Evolutionary conservation across 139 green algal species (phyloP).

Genomic region (Raphidocelis subcapitata): DNA sequence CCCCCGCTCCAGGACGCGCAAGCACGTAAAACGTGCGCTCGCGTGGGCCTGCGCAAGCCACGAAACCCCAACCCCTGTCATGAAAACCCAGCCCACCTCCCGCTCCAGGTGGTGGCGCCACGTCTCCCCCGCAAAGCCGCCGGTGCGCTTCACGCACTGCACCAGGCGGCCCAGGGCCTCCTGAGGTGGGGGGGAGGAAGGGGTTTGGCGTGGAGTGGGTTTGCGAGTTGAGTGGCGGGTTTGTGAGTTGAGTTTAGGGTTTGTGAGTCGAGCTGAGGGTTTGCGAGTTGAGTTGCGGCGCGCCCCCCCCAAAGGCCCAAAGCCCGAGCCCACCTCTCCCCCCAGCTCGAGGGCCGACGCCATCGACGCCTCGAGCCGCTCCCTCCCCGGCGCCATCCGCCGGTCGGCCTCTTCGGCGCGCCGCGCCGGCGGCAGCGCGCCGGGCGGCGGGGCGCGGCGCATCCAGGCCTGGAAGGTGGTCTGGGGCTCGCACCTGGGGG

Average conservation of each 20-base stretch:
- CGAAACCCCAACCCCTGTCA: too few relatives aligned
- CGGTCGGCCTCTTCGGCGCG: slow-evolving; percentile 8
- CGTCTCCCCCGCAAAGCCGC: not conserved
- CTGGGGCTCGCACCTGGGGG: too few relatives aligned
- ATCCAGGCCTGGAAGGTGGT: slow-evolving; percentile 21
- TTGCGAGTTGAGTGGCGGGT: not conserved
- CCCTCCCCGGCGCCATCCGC: slow-evolving; percentile 5
- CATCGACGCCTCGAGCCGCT: not conserved
- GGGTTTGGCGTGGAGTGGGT: not conserved
- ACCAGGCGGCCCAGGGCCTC: not conserved
- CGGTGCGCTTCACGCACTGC: not conserved
- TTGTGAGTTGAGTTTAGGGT: not conserved
- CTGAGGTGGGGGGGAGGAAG: not conserved
- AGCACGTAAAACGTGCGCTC: too few relatives aligned
- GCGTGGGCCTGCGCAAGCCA: too few relatives aligned
- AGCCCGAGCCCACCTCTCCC: not conserved
- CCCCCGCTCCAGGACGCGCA: too few relatives aligned
- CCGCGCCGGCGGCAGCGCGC: not conserved
- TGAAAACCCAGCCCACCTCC: not conserved
- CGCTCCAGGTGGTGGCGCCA: not conserved
- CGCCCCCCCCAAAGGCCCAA: too few relatives aligned
- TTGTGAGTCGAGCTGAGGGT: not conserved
- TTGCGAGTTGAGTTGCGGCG: not conserved
- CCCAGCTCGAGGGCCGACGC: not conserved
- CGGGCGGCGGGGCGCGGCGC: slow-evolving; percentile 4